Evolutionary conservation across 805 yeast genomes (phyloP).

Genomic region (Wickerhamiella hasegawae): DNA sequence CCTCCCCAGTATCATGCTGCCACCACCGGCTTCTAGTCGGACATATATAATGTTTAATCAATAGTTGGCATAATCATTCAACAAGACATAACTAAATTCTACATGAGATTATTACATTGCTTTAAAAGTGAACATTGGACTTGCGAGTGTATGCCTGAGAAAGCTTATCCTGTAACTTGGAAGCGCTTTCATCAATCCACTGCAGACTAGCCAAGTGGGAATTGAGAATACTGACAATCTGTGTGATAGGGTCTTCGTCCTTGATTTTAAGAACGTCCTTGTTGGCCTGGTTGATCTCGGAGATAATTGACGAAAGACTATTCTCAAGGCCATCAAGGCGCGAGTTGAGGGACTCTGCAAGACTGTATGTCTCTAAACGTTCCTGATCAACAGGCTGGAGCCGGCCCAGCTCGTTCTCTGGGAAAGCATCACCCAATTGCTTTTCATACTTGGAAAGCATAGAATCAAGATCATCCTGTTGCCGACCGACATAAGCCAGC

Average conservation of each 20-base stretch:
- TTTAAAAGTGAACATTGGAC: slow-evolving; percentile 3
- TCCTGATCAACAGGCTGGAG: slow-evolving; percentile 48
- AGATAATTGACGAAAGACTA: slow-evolving; percentile 28
- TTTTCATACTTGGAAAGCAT: slow-evolving; percentile 70
- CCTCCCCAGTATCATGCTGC: too few species aligned
- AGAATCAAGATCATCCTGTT: slow-evolving; percentile 79
- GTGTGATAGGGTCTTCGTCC: slow-evolving; percentile 27
- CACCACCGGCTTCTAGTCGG: too few species aligned
- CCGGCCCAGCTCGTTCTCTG: slow-evolving; percentile 19
- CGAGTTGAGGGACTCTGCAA: slow-evolving; percentile 74
- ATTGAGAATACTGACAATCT: slow-evolving; percentile 63
- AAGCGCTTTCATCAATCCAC: slow-evolving; percentile 67
- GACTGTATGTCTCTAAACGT: slow-evolving; percentile 74
- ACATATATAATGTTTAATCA: too few species aligned
- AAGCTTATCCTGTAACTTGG: slow-evolving; percentile 49
- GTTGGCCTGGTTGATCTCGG: slow-evolving; percentile 34
- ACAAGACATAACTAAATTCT: too few species aligned
- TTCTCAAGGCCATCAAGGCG: slow-evolving; percentile 63
- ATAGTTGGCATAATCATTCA: too few species aligned
- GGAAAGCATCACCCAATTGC: slow-evolving; percentile 23
- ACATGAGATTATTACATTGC: too few species aligned
- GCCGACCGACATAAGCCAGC: slow-evolving; percentile 69
- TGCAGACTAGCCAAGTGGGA: slow-evolving; percentile 80
- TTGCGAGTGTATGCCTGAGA: slow-evolving; percentile 15
- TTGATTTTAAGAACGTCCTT: slow-evolving; percentile 58